Percentiles rank a stretch among this genome's conserved stretches.
Evolutionary conservation across 164 flowering plant genomes (phyloP).

Genomic region (Kingdonia uniflora): DNA sequence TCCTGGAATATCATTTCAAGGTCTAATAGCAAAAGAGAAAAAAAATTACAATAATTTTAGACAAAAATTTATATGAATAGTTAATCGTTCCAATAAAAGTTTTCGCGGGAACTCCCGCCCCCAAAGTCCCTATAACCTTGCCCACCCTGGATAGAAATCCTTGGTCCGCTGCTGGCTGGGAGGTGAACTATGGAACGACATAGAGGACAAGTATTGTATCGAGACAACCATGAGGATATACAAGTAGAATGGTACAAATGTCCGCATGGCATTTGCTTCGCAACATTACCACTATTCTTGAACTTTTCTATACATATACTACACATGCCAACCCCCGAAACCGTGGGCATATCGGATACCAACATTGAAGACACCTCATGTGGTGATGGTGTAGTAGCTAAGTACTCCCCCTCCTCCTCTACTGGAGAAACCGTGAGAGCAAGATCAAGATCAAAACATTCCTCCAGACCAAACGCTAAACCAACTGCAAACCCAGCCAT

Average conservation of each 20-base stretch:
- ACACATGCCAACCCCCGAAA: neutral
- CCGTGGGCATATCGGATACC: neutral
- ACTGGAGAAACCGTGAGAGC: neutral
- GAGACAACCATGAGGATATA: constrained; percentile 7
- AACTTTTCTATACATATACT: constrained; percentile 4
- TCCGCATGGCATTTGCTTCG: constrained; percentile 3
- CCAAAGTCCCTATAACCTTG: too few species aligned
- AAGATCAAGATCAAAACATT: neutral
- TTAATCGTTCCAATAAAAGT: too few species aligned
- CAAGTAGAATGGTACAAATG: constrained; percentile 5
- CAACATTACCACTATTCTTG: neutral
- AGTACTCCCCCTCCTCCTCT: too few species aligned
- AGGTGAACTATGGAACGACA: constrained; percentile 1
- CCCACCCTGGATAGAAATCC: too few species aligned
- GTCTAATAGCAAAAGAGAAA: too few species aligned
- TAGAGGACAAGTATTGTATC: constrained; percentile 1
- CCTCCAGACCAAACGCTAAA: neutral
- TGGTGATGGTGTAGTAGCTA: neutral
- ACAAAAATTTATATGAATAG: too few species aligned
- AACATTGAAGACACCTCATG: neutral
- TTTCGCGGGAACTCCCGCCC: too few species aligned
- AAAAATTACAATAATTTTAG: too few species aligned
- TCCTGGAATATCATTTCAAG: too few species aligned
- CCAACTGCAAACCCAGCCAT: neutral
- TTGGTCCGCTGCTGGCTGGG: too few species aligned